Evolutionary conservation across 2,329 filamentous ascomycete species (phyloP), one percentile per base, ranked within the genome.

Genomic region (Uncinocarpus reesii): DNA sequence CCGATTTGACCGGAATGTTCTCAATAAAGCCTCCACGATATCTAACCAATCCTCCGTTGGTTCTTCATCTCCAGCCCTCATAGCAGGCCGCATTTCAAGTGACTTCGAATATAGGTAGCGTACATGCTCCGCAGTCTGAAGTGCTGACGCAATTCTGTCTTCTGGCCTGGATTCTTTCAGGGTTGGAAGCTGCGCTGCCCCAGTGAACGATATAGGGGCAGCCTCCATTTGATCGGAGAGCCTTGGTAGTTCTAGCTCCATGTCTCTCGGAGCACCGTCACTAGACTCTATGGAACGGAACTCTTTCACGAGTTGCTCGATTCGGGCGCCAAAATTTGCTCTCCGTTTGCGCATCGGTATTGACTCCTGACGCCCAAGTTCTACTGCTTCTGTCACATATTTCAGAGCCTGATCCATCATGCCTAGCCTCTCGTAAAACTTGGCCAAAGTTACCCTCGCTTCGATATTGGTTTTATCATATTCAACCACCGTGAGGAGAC

Each of bases 391-490:
- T 28, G 83, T 83, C 42, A 86, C 79, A 43, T 88, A 77, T 51
- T 84, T 80, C 50, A 88, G 78, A 1, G 88, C 88, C 58, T 86
- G 80, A 58, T 88, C 83, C 18, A 77, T 80, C 66, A 83, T 79
- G 53, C 81, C 81, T 37, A 77, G 76, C 53, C 76, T 79, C 62
- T 93, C 86, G 59, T 93, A 95, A 64, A 95, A 79, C 58, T 84
- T 88, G 10, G 86, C 86, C 7, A 95, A 72, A 57, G 86, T 79
- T 24, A 85, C 79, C 32, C 86, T 81, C 32, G 86, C 85, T 53
- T 88, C 82, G 41, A 90, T 80, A 50, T 83, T 81, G 34, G 79
- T 72, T 37, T 80, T 71, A 53, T 93, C 84, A 51, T 80, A 75
- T 44, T 86, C 79, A 31, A 87, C 79, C 8, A 89, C 79, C 1